phyloP scores from a whole-genome alignment of 129 eudicot genomes.

The Smallanthus sonchifolius region DNA sequence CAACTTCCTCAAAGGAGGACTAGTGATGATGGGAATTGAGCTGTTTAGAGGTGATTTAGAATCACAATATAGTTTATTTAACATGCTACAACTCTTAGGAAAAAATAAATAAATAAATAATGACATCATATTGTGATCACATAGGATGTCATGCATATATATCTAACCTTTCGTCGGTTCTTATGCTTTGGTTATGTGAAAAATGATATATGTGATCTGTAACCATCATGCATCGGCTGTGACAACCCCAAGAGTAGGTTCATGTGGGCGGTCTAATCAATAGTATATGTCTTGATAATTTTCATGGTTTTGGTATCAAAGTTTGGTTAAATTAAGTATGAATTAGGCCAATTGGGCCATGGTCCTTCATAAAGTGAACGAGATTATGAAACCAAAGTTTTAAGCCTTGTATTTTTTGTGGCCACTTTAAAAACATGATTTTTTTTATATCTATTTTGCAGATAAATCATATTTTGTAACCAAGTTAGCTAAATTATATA shows the following conservation, averaged over 20 bases:
- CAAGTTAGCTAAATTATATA: too few species aligned
- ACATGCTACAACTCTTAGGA: slow-evolving; percentile 14
- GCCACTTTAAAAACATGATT: not conserved
- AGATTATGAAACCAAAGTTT: not conserved
- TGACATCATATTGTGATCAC: not conserved
- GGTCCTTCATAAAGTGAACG: not conserved
- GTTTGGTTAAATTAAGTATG: not conserved
- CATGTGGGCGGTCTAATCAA: not conserved
- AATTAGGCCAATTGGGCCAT: not conserved
- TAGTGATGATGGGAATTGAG: slow-evolving; percentile 13
- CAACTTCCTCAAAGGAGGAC: slow-evolving; percentile 65
- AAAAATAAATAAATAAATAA: not conserved
- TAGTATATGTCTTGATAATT: not conserved
- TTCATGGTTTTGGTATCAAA: not conserved
- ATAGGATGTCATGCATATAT: not conserved
- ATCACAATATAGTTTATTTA: not conserved
- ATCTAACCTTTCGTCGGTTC: not conserved
- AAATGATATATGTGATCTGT: not conserved
- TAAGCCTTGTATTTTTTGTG: not conserved
- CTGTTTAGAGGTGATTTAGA: slow-evolving; percentile 26
- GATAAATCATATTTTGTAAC: too few species aligned
- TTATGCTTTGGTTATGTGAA: not conserved
- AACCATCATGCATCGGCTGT: not conserved
- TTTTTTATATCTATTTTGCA: not conserved
- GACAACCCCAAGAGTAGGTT: not conserved